Base-by-base conservation (phyloP, 768 basidiomycete genomes). In the Clitopilus hobsonii region DNA sequence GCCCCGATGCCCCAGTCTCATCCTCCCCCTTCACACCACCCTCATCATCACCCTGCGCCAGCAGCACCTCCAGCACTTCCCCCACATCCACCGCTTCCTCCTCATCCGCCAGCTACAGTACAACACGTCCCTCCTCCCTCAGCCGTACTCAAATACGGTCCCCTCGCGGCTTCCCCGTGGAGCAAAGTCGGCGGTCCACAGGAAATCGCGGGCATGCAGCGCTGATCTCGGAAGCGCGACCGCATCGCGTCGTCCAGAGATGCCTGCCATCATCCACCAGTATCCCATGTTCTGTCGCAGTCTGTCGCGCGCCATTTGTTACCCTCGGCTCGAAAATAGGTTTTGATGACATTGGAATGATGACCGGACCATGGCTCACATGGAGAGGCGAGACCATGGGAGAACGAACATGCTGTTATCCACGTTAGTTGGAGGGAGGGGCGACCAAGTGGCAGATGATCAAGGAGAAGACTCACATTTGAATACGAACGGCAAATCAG, bases 101-200 rank as follows among this genome's bases (percentile, higher is more conserved):
- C 60, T 47, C n/a, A 56, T 51, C 49, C 63, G 56, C 54, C 59
- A 52, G 25, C 59, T 62, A 11, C 59, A 52, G 51, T 65, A 51
- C 24, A 47, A 51, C 56, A 60, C 58, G 32, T 61, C 26, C 55
- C 57, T 56, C 60, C 70, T 38, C 52, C 62, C 41, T 58, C 58
- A 51, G 65, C 65, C 36, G 79, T 79, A 50, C 60, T 79, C 32
- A 80, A 79, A 38, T 91, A 88, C 60, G 88, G 89, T 1, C 86
- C 85, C 22, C 72, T 89, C 8, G 81, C 80, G 4, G 57, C 69
- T 18, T 85, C 88, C 30, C 81, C 67, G 5, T 88, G 82, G 83
- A 91, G 89, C 69, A 89, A 84, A 68, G 89, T 87, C 29, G 74
- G 81, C 16, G 89, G 89, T 5, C 89, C 89, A 1, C 51, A 69